Base-by-base conservation (phyloP, 805 yeast species). In the Ogataea kodamae region DNA sequence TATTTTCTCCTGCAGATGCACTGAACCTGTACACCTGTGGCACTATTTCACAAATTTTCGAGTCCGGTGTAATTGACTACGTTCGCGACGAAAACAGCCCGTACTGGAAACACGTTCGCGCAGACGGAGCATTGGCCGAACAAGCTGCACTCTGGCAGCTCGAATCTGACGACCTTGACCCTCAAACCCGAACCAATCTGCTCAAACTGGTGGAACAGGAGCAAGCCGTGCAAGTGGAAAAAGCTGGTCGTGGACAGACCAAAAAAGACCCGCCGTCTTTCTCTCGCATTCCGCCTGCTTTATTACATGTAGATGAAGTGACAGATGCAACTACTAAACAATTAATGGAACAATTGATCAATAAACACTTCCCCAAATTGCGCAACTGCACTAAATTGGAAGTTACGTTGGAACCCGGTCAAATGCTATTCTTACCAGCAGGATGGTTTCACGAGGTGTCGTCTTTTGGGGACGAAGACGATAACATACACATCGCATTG, bases 401-500 rank as follows among this genome's bases (percentile, higher is more conserved):
- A 11, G 76, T 76, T 2, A 62, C 69, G 50, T 44, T 82, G 17
- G 50, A 67, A 18, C 77, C 80, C 0, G 87, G 87, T 0, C 76
- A 81, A 30, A 74, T 79, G 78, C 54, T 82, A 14, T 82, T 73
- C 50, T 52, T 82, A 16, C 90, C 90, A 1, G 72, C 83, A 1
- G 88, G 90, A 3, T 82, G 89, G 89, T 82, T 82, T 49, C 90
- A 82, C 52, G 90, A 82, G 53, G 90, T 82, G 2, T 72, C 84
- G 1, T 78, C 85, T 7, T 78, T 64, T 52, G 79, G 80, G 3
- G 54, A 52, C 7, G 46, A 37, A 3, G 45, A 39, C 5, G 43
- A 50, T 20, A 50, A 49, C 18, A 57, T 66, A 3, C 90, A 82
- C 48, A 63, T 73, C 21, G 88, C 89, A 0, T 48, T 81, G 8